These are phyloP conservation scores for Macroventuria anomochaeta DNA, from an alignment of 2,329 filamentous ascomycete genomes.

Conservation along the genomic window DNA sequence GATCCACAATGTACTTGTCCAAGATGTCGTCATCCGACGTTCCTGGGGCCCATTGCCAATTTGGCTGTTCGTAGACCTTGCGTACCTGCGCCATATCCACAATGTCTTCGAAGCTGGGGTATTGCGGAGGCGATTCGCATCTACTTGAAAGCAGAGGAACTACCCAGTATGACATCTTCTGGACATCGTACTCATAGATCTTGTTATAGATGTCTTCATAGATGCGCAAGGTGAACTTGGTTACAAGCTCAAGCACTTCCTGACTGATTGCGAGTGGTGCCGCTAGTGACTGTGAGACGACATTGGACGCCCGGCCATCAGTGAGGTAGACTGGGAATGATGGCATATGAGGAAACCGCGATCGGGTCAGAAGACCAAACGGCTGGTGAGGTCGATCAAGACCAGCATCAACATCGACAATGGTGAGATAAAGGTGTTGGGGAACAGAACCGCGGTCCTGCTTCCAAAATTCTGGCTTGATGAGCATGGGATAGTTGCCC, in stretches of 20 bases:
- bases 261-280: constrained; percentile 54
- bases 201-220: constrained; percentile 93
- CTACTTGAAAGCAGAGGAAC: constrained; percentile 60
- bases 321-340: constrained; percentile 76
- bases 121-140: neutral
- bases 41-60: constrained; percentile 55
- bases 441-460: constrained; percentile 55
- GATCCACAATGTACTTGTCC: constrained; percentile 63
- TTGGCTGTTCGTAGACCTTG: constrained; percentile 47
- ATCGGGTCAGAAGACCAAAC: constrained; percentile 75
- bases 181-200: constrained; percentile 67
- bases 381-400: constrained; percentile 67
- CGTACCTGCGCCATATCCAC: constrained; percentile 70
- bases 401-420: constrained; percentile 66
- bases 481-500: constrained; percentile 75
- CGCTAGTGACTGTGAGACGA: constrained; percentile 58
- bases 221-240: constrained; percentile 73
- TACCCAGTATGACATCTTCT: constrained; percentile 82
- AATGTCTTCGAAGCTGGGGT: constrained; percentile 35
- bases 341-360: constrained; percentile 71
- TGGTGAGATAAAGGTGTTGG: constrained; percentile 63
- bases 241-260: constrained; percentile 62
- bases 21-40: constrained; percentile 51
- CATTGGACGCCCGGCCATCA: constrained; percentile 64
- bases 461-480: constrained; percentile 79